A percentile compares a stretch with the other conserved stretches of the same genome.
Evolutionary conservation across 768 basidiomycete species (phyloP).

Genomic region (Rhizopogon roseolus): DNA sequence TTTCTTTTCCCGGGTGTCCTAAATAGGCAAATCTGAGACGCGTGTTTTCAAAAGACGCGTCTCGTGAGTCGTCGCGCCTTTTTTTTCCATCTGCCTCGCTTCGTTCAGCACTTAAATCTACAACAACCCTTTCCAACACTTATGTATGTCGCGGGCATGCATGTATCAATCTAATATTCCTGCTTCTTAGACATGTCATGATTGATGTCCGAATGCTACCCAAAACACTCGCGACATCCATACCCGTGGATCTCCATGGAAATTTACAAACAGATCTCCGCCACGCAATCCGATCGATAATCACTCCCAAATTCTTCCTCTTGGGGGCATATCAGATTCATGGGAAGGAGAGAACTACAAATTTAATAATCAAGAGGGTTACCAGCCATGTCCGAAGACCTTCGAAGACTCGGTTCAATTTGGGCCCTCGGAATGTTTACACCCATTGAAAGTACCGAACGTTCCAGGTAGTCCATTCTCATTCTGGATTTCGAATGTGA

Average conservation of each 20-base stretch:
- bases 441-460: background rate
- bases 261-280: background rate
- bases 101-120: background rate
- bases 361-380: background rate
- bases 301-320: background rate
- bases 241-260: constrained; percentile 2
- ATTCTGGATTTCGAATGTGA: background rate
- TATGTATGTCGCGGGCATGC: background rate
- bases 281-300: background rate
- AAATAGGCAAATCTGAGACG: background rate
- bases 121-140: background rate
- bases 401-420: background rate
- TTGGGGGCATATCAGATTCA: background rate
- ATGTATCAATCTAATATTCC: background rate
- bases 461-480: background rate
- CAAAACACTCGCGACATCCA: background rate
- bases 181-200: background rate
- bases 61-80: background rate
- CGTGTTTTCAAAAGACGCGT: background rate
- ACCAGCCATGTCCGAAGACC: background rate
- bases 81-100: background rate
- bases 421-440: background rate
- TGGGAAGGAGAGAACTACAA: background rate
- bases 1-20: background rate
- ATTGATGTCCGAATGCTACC: background rate